phyloP scores from a whole-genome alignment of 139 green algal genomes.

The Zygnema cylindricum region DNA sequence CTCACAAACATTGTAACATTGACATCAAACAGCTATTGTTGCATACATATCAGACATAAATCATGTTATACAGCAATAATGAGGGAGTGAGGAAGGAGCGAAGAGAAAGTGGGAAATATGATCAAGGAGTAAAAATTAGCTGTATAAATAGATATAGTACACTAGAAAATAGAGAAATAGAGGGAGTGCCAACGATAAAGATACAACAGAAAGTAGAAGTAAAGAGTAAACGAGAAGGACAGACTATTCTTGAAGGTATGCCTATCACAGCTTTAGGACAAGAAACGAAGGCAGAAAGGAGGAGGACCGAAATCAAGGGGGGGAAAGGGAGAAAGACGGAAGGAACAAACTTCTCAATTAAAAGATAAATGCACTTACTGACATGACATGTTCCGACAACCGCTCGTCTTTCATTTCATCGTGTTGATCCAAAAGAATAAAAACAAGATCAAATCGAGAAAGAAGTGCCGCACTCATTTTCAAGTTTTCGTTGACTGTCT shows the following conservation, averaged over 20 bases:
- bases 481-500: constrained; percentile 83
- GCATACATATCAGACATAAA: too few relatives aligned
- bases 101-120: background rate
- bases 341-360: background rate
- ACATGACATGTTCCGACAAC: constrained; percentile 89
- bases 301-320: background rate
- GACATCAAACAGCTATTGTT: too few relatives aligned
- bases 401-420: constrained; percentile 78
- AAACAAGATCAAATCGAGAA: constrained; percentile 93
- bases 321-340: background rate
- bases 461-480: constrained; percentile 80
- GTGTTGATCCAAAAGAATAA: constrained; percentile 85
- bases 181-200: background rate
- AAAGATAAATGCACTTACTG: constrained; percentile 53
- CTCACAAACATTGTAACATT: too few relatives aligned
- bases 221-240: background rate
- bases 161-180: background rate
- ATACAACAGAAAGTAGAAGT: background rate
- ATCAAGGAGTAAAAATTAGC: background rate
- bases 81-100: background rate
- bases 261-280: background rate
- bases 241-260: too few relatives aligned
- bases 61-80: too few relatives aligned
- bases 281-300: background rate
- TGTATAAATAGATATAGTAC: background rate